phyloP scores from a whole-genome alignment of 768 basidiomycete genomes.

The Agrocybe chaxingu region DNA sequence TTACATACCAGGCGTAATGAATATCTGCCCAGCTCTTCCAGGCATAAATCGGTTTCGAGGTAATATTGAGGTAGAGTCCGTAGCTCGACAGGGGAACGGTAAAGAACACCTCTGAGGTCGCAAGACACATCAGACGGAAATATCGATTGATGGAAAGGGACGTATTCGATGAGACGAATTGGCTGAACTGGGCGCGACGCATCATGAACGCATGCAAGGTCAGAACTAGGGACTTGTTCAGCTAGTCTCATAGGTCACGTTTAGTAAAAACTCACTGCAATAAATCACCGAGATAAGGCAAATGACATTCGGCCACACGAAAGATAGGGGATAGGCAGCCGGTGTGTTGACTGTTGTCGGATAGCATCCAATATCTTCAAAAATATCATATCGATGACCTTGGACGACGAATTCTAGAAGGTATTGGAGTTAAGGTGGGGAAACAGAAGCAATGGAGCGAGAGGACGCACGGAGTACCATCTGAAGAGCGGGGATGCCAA shows the following conservation, averaged over 20 bases:
- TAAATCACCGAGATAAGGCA: slow-evolving; percentile 12
- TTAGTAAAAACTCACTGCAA: slow-evolving; percentile 9
- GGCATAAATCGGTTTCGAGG: slow-evolving; percentile 15
- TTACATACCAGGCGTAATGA: slow-evolving; percentile 22
- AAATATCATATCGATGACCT: slow-evolving; percentile 22
- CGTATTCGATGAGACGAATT: slow-evolving; percentile 24
- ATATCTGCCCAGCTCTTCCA: slow-evolving; percentile 32
- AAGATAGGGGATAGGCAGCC: background rate
- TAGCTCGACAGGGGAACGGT: slow-evolving; percentile 30
- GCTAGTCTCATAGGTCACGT: background rate
- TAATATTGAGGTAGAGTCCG: slow-evolving; percentile 18
- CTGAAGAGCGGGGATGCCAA: slow-evolving; percentile 30
- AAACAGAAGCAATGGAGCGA: background rate
- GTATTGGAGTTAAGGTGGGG: background rate
- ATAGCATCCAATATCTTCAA: slow-evolving; percentile 13
- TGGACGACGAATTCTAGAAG: slow-evolving; percentile 35
- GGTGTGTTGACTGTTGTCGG: slow-evolving; percentile 9
- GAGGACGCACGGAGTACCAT: slow-evolving; percentile 29
- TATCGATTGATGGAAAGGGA: slow-evolving; percentile 32
- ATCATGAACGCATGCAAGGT: slow-evolving; percentile 18
- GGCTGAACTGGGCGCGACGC: slow-evolving; percentile 20
- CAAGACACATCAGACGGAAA: slow-evolving; percentile 43
- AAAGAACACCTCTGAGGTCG: slow-evolving; percentile 32
- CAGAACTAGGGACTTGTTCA: slow-evolving; percentile 4
- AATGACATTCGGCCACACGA: slow-evolving; percentile 16